Evolutionary conservation across 2,329 filamentous ascomycete genomes (phyloP).

Genomic region (Westerdykella sp.): DNA sequence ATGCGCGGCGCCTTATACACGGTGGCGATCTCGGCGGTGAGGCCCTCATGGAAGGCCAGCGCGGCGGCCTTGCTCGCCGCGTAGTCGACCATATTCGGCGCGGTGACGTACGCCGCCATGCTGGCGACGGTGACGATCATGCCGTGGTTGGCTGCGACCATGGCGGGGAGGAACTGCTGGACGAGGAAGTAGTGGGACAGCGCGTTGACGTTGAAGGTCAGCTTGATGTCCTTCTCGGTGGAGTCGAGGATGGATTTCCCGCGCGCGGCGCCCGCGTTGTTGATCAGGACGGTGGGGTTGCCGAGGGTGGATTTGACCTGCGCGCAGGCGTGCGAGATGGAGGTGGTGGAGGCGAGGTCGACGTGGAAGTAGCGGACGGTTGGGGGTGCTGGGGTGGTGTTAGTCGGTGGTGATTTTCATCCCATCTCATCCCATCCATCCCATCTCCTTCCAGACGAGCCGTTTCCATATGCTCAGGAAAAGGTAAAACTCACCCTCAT

Average conservation of each 20-base stretch:
- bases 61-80: constrained; percentile 59
- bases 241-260: constrained; percentile 57
- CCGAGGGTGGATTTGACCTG: constrained; percentile 53
- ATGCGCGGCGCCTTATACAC: constrained; percentile 58
- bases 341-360: constrained; percentile 57
- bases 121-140: constrained; percentile 67
- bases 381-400: constrained; percentile 33
- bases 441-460: no score
- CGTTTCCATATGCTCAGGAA: background rate
- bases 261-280: constrained; percentile 62
- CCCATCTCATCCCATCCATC: background rate
- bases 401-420: background rate
- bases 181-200: constrained; percentile 62
- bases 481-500: constrained; percentile 31
- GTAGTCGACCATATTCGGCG: constrained; percentile 64
- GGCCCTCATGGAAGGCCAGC: constrained; percentile 61
- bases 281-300: constrained; percentile 63
- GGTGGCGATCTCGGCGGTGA: constrained; percentile 38
- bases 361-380: constrained; percentile 64
- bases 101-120: constrained; percentile 54
- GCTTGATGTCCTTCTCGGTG: constrained; percentile 53
- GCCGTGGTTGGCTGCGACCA: constrained; percentile 60
- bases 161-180: constrained; percentile 61
- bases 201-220: constrained; percentile 67
- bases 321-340: constrained; percentile 48